Percentiles rank a stretch among this genome's conserved stretches.
phyloP scores from a whole-genome alignment of 2,329 filamentous ascomycete species.

The Septoria petroselini region DNA sequence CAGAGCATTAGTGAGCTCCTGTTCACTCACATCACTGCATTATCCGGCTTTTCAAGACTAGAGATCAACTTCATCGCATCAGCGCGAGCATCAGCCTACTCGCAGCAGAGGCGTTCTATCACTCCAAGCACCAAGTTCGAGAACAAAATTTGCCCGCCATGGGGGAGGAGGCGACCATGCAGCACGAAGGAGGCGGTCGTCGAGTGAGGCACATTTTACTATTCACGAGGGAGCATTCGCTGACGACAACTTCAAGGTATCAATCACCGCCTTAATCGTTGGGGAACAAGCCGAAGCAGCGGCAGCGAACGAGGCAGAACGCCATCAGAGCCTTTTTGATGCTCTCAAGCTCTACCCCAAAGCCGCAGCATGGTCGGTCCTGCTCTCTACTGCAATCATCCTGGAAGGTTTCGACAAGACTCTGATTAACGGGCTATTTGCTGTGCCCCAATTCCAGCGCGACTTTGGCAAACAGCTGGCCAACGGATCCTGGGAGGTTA shows the following conservation, averaged over 20 bases:
- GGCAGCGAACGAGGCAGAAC: conserved; percentile 11
- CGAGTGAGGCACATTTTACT: neutral
- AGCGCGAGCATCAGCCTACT: no score
- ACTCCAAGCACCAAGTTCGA: no score
- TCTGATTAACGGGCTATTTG: conserved; percentile 39
- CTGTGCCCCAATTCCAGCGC: conserved; percentile 33
- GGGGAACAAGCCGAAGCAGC: conserved; percentile 10
- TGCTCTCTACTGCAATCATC: conserved; percentile 27
- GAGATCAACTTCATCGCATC: no score
- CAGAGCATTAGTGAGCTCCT: no score
- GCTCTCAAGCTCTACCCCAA: conserved; percentile 17
- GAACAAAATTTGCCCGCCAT: neutral
- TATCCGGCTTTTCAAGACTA: no score
- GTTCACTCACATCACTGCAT: no score
- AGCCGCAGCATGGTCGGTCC: conserved; percentile 19
- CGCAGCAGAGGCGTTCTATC: no score
- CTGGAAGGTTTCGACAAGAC: conserved; percentile 44
- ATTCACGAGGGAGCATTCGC: neutral
- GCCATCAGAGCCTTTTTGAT: conserved; percentile 11
- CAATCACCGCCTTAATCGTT: conserved; percentile 6
- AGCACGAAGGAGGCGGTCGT: neutral
- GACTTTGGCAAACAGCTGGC: conserved; percentile 42
- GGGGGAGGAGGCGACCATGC: neutral
- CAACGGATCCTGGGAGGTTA: conserved; percentile 47
- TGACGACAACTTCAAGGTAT: conserved; percentile 1